These are phyloP conservation scores for Heliamphora exappendiculata DNA, from an alignment of 148 eudicot species.

Conservation along the genomic window DNA sequence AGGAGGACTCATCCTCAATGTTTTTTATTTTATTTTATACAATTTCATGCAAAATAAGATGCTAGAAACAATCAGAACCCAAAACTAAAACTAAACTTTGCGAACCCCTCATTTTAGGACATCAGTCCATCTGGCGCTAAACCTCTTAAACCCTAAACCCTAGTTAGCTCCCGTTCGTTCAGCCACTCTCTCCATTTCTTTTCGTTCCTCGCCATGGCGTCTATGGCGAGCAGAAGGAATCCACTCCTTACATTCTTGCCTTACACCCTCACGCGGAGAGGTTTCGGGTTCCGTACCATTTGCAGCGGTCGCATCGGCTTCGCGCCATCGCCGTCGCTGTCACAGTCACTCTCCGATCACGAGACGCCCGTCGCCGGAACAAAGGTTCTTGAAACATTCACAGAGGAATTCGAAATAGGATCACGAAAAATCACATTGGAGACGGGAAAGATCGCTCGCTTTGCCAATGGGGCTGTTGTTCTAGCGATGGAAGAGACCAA, in stretches of 20 bases:
- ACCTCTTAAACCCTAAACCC: conserved; percentile 36
- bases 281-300: conserved; percentile 31
- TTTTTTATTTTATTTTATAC: too few species aligned
- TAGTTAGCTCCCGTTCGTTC: background rate
- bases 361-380: conserved; percentile 20
- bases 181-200: background rate
- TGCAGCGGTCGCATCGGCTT: conserved; percentile 25
- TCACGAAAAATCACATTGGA: conserved; percentile 48
- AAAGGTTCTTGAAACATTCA: conserved; percentile 61
- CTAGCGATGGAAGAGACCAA: conserved; percentile 73
- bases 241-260: conserved; percentile 30
- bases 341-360: conserved; percentile 17
- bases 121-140: background rate
- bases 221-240: conserved; percentile 28
- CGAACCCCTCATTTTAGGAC: too few species aligned
- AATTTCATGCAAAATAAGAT: too few species aligned
- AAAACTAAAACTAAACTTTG: too few species aligned
- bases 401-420: conserved; percentile 83
- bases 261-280: conserved; percentile 24
- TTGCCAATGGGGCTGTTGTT: conserved; percentile 79
- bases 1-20: too few species aligned
- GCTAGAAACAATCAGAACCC: too few species aligned
- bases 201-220: conserved; percentile 21
- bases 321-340: conserved; percentile 12
- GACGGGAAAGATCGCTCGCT: conserved; percentile 87